Conservation (phyloP, 257 asterid species). For the Haberlea rhodopensis region DNA sequence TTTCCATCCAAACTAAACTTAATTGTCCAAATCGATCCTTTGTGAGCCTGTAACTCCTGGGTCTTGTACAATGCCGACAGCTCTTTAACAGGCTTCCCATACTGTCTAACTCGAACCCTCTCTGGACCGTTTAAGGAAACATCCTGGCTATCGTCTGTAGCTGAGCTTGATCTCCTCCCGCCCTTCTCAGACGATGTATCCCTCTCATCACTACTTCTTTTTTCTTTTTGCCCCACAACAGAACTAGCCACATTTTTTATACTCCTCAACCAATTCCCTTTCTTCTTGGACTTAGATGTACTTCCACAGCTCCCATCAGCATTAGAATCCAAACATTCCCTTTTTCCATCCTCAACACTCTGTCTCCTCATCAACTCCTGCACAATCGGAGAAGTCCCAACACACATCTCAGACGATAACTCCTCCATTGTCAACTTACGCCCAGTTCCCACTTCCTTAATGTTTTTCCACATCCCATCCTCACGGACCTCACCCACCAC, state of each 20-base stretch:
- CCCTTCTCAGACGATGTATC: conserved; percentile 95
- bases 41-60: conserved; percentile 91
- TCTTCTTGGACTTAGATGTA: conserved; percentile 62
- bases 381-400: conserved; percentile 94
- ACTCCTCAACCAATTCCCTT: conserved; percentile 78
- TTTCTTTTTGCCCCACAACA: conserved; percentile 65
- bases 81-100: conserved; percentile 86
- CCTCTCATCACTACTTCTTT: conserved; percentile 85
- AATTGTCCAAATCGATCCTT: conserved; percentile 92
- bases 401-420: conserved; percentile 72
- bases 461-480: conserved; percentile 89
- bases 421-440: conserved; percentile 90
- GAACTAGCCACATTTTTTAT: conserved; percentile 73
- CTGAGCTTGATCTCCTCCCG: conserved; percentile 96
- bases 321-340: conserved; percentile 46
- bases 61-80: conserved; percentile 77
- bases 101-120: conserved; percentile 74
- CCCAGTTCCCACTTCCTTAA: conserved; percentile 88
- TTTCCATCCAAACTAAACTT: too few species aligned
- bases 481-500: conserved; percentile 88
- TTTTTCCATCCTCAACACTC: conserved; percentile 70
- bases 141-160: conserved; percentile 96
- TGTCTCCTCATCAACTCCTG: conserved; percentile 98
- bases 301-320: conserved; percentile 49
- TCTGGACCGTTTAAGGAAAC: conserved; percentile 82